These are phyloP conservation scores for Scenedesmus sp. DNA, from an alignment of 163 green algal species.

Conservation along the genomic window DNA sequence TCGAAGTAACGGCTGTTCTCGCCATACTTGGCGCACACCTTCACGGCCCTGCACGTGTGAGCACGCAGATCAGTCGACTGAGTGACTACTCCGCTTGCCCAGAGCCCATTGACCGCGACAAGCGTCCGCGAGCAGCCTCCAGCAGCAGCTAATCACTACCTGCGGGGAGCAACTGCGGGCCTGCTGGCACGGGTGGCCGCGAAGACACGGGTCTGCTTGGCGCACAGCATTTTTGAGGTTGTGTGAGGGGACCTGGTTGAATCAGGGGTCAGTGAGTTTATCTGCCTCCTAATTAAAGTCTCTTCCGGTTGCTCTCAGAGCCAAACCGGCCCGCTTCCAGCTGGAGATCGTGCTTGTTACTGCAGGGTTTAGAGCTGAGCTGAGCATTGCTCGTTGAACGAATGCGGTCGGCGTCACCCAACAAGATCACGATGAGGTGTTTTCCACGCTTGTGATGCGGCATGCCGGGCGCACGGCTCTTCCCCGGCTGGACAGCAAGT, in stretches of 20 bases:
- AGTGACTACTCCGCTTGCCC: not conserved
- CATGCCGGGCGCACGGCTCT: too few species aligned
- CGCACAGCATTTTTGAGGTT: constrained; percentile 4
- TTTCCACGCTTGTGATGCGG: too few species aligned
- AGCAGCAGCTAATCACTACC: not conserved
- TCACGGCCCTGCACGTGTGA: constrained; percentile 58
- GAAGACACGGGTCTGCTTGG: constrained; percentile 5
- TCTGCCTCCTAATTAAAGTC: not conserved
- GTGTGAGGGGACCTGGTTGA: constrained; percentile 2
- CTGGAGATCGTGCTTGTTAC: constrained; percentile 4
- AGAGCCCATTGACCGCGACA: not conserved
- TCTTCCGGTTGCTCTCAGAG: not conserved
- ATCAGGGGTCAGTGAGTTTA: not conserved
- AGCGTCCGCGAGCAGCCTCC: not conserved
- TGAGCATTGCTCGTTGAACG: not conserved
- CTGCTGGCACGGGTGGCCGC: constrained; percentile 3
- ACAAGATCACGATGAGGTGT: too few species aligned
- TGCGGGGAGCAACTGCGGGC: not conserved
- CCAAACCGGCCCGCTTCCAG: not conserved
- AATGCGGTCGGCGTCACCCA: too few species aligned
- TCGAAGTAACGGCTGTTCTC: constrained; percentile 93
- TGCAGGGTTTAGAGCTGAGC: constrained; percentile 1
- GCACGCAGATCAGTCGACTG: not conserved
- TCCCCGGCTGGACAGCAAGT: too few species aligned
- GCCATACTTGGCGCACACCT: constrained; percentile 88